Conservation (phyloP, 495 filamentous ascomycete species). For the Penicillium pulvis region DNA sequence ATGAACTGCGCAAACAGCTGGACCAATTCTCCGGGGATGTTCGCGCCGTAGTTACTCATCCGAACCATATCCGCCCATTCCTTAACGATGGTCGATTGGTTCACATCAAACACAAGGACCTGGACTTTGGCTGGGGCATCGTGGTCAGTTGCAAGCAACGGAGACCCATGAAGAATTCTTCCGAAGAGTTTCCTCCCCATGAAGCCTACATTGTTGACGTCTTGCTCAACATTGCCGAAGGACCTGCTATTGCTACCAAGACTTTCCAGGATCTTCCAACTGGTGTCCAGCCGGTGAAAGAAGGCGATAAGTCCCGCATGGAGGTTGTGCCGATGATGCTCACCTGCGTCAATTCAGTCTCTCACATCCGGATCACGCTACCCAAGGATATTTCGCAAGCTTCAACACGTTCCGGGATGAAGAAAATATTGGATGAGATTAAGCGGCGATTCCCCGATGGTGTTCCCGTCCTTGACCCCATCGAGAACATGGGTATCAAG, state of each 20-base stretch:
- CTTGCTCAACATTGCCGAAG: conserved; percentile 67
- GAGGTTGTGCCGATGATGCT: conserved; percentile 85
- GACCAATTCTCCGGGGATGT: conserved; percentile 82
- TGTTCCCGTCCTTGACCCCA: conserved; percentile 81
- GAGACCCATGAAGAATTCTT: conserved; percentile 58
- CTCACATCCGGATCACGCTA: conserved; percentile 75
- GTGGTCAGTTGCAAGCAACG: conserved; percentile 71
- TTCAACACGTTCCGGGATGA: conserved; percentile 64
- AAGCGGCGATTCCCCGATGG: conserved; percentile 90
- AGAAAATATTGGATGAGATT: conserved; percentile 72
- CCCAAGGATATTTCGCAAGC: conserved; percentile 67
- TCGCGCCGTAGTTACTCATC: conserved; percentile 84
- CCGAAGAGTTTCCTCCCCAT: conserved; percentile 66
- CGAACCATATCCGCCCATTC: conserved; percentile 77
- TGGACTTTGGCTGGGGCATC: conserved; percentile 92
- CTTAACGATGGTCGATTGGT: conserved; percentile 81
- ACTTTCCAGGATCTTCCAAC: conserved; percentile 61
- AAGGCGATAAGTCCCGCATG: conserved; percentile 71
- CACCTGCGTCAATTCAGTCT: conserved; percentile 77
- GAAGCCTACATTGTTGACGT: conserved; percentile 81
- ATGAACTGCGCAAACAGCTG: conserved; percentile 79
- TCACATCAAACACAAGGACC: conserved; percentile 73
- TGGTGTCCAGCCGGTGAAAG: conserved; percentile 61
- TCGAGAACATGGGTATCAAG: conserved; percentile 91
- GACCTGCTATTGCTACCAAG: conserved; percentile 58